phyloP scores from a whole-genome alignment of 2,329 filamentous ascomycete species.

The Trichoderma sp. region DNA sequence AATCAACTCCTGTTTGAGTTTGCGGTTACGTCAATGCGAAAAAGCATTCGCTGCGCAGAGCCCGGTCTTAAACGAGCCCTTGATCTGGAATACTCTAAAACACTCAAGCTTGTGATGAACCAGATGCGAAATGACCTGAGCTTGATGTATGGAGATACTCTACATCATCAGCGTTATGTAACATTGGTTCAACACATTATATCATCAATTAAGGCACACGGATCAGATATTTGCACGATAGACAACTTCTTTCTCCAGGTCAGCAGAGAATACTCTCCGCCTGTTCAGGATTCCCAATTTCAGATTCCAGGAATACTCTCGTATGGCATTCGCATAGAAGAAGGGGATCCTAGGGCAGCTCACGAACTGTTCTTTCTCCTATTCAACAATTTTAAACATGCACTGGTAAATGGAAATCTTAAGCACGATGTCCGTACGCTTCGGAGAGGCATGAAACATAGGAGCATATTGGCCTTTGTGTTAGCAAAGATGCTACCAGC shows the following conservation, averaged over 20 bases:
- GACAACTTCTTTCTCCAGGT: conserved; percentile 57
- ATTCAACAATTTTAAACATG: conserved; percentile 55
- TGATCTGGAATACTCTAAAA: conserved; percentile 41
- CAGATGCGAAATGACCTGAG: conserved; percentile 52
- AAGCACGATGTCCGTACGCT: conserved; percentile 46
- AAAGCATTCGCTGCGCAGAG: conserved; percentile 40
- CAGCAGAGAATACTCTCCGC: conserved; percentile 54
- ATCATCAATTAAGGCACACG: conserved; percentile 52
- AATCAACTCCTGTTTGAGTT: conserved; percentile 50
- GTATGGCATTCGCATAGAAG: conserved; percentile 53
- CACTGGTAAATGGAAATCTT: conserved; percentile 49
- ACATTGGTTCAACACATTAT: conserved; percentile 52
- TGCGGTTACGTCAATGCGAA: conserved; percentile 50
- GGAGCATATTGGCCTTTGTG: conserved; percentile 45
- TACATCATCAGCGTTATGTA: conserved; percentile 47
- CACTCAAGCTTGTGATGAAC: conserved; percentile 49
- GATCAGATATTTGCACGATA: conserved; percentile 50
- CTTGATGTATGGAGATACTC: conserved; percentile 33
- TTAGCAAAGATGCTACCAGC: conserved; percentile 53
- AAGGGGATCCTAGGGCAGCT: conserved; percentile 47
- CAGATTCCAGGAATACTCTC: conserved; percentile 54
- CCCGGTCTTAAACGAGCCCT: conserved; percentile 36
- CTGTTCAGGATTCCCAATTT: conserved; percentile 53
- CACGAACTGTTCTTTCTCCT: conserved; percentile 56
- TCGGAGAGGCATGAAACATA: conserved; percentile 46